Base-by-base conservation (phyloP, 2,329 filamentous ascomycete species). In the Penicillium sclerotigenum region DNA sequence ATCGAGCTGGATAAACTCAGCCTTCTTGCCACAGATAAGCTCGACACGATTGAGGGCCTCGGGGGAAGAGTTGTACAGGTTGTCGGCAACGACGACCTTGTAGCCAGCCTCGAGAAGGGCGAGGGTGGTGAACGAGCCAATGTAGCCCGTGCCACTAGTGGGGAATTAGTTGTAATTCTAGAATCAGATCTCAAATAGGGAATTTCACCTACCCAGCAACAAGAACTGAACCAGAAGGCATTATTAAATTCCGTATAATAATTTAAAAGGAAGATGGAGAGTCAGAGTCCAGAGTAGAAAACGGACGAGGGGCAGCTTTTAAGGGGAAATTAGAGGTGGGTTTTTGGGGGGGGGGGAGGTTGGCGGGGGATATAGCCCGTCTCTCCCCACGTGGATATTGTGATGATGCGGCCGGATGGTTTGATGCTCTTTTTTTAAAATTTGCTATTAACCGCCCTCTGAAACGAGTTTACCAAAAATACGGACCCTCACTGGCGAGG, bases 61-160 rank as follows among this genome's bases (percentile, higher is more conserved):
- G 69, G 87, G 82, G 59, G 90, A 96, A 47, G 94, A 97, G 79
- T 99, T 99, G 87, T 96, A 96, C 65, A 97, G 85, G 78, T 87
- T 97, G 80, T 99, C 94, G 65, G 94, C 87, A 63, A 99, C 91
- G 74, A 99, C 89, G 62, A 99, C 94, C 75, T 97, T 87, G 83
- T 97, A 97, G 75, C 87, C 92, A 71, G 94, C 89, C 73, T 97
- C 83, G 65, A 99, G 90, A 26, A 99, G 89, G 52, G 91, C 88
- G 49, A 99, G 87, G 54, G 90, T 82, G 59, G 94, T 99, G 82
- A 97, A 97, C 48, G 93, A 97, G 74, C 94, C 94, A 77, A 99
- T 99, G 83, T 99, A 99, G 80, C 94, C 94, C 64, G 92, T 96
- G 71, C 94, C 94, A 83, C 94, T 67, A 65, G 58, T 51, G 57